Evolutionary conservation across 139 green algal species (phyloP), one percentile per base, ranked within the genome.

Genomic region (Closterium sp.): DNA sequence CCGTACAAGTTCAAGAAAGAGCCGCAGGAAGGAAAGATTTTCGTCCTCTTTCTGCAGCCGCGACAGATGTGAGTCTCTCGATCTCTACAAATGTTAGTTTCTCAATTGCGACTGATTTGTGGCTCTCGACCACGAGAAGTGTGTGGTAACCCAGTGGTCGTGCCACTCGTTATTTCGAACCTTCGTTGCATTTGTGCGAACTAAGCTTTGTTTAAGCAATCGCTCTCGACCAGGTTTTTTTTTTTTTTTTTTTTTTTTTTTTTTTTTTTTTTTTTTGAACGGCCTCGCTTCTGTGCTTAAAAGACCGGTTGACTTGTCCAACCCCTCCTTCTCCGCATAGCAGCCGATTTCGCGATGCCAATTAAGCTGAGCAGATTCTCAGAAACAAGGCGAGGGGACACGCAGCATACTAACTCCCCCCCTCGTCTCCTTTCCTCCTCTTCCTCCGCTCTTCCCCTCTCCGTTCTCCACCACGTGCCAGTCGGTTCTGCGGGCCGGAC

Each of bases 401-500:
- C 17, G 62, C 62, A 24, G 27, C 17, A 13, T 27, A 79, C 17
- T 79, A 4, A 79, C 62, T 27, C 17, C 19, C 19, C 62, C 62
- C 62, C 62, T 22, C 62, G 1, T 13, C 17, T 13, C 62, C 13
- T 9, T 50, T 13, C 38, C 38, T 9, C 7, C 38, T 50, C 0
- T 27, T 22, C 62, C 62, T 4, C 9, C 45, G 1, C 5, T 70
- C 45, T 3, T 38, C 32, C 3, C 32, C 32, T 3, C 32, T 3
- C 32, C 32, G 32, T 38, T 38, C 32, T 3, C 32, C 32, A 38
- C 32, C 45, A 19, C 45, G 4, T 79, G 62, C 62, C 89, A 91
- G 89, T 42, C 32, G 89, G 31, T 91, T 91, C 84, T 91, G 89
- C 89, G 32, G 22, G 6, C 89, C 89, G 19, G 89, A 91, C 30